Evolutionary conservation across 345 rosid genomes (phyloP), one percentile per base, ranked within the genome.

Genomic region (Bruguiera gymnorhiza): DNA sequence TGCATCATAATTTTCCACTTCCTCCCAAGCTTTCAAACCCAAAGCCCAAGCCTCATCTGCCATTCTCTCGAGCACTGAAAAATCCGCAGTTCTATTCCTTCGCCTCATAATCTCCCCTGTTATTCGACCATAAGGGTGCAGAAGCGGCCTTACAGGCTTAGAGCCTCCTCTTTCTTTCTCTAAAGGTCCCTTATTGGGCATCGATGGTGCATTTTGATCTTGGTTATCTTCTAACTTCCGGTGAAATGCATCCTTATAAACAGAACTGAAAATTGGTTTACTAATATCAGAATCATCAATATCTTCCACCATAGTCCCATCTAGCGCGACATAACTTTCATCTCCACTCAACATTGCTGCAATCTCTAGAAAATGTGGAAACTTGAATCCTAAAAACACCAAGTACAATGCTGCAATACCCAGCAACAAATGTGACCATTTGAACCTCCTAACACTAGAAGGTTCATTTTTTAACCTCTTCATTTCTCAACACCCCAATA

Each of bases 11-110:
- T 86, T 86, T 26, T 80, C 83, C 65, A 85, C 76, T 77, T 92
- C 99, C 56, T 87, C 80, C 99, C 99, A 92, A 65, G 97, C 99
- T 77, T 88, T 95, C 37, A 81, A 74, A 36, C 99, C 99, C 78
- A 95, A 80, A 10, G 82, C 83, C 98, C 97, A 90, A 37, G 99
- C 99, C 75, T 95, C 98, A 66, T 88, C 94, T 1, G 92, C 97
- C 96, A 95, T 85, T 76, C 73, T 95, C 82, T 88, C 92, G 63
- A 95, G 82, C 65, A 76, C 69, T 0, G 96, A 87, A 67, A 87
- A 73, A 65, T 82, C 88, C 34, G 62, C 73, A 8, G 90, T 90
- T 78, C 83, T 86, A 72, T 90, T 90, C 79, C 83, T 87, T 73
- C 89, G 80, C 70, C 82, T 84, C 93, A 86, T 77, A 37, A 90